Conservation (phyloP, 352 stramenopile species). For the Globisporangium rhizosaccharum region DNA sequence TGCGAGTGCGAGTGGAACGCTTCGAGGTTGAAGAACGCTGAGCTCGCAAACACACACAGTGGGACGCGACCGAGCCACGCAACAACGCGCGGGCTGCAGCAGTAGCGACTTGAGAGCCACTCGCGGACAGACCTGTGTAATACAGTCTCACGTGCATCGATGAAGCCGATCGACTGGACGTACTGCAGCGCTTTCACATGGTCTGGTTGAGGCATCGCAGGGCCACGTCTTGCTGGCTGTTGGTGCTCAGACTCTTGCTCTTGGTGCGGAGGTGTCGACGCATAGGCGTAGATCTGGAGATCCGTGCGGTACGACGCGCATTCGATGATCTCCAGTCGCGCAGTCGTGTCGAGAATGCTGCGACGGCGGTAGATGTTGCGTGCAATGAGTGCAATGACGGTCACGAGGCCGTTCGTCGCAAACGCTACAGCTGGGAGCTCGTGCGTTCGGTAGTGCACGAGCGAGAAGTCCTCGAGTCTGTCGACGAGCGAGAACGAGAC, state of each 20-base stretch:
- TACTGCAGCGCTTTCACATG: constrained; percentile 8
- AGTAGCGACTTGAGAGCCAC: neutral
- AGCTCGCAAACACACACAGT: neutral
- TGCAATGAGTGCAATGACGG: constrained; percentile 1
- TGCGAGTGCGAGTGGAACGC: too few relatives aligned
- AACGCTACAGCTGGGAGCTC: constrained; percentile 1
- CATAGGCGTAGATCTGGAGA: neutral
- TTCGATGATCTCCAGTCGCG: neutral
- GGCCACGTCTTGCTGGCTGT: too few relatives aligned
- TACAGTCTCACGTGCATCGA: constrained; percentile 3
- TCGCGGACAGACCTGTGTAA: neutral
- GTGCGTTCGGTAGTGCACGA: neutral
- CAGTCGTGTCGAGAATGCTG: neutral
- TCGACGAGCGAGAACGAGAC: constrained; percentile 4
- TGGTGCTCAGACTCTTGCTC: too few relatives aligned
- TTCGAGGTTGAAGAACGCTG: too few relatives aligned
- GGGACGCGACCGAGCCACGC: neutral
- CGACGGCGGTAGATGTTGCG: constrained; percentile 10
- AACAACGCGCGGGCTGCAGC: neutral
- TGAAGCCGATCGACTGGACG: neutral
- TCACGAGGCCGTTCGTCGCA: constrained; percentile 8
- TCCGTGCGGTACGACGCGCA: constrained; percentile 7
- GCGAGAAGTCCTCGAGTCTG: neutral
- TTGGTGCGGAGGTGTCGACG: neutral
- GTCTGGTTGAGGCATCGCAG: neutral